A percentile compares a stretch with the other conserved stretches of the same genome.
These are phyloP conservation scores for Taxillus chinensis DNA, from an alignment of 164 flowering plant genomes.

Conservation along the genomic window DNA sequence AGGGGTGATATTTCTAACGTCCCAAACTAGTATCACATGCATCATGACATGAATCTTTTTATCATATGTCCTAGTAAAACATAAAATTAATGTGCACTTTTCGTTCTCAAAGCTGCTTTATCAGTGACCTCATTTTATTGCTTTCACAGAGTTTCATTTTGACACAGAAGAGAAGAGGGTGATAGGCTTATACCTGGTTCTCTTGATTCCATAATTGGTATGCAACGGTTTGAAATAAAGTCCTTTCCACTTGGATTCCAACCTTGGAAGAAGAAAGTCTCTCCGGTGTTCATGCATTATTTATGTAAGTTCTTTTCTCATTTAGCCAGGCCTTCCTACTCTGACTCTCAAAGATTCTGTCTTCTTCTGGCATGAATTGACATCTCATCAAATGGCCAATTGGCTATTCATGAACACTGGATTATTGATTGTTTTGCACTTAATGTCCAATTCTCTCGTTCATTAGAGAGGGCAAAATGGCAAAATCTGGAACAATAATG, in stretches of 20 bases:
- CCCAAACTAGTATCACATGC: too few species aligned
- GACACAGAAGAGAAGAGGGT: slow-evolving; percentile 94
- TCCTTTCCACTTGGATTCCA: slow-evolving; percentile 67
- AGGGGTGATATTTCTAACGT: too few species aligned
- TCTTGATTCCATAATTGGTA: slow-evolving; percentile 66
- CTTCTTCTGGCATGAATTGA: neutral
- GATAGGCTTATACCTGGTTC: slow-evolving; percentile 76
- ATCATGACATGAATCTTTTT: too few species aligned
- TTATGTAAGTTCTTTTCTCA: slow-evolving; percentile 47
- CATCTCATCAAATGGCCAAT: neutral
- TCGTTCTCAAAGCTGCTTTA: too few species aligned
- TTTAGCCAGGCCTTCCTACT: neutral
- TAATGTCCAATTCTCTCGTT: too few species aligned
- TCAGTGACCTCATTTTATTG: too few species aligned
- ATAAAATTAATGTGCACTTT: too few species aligned
- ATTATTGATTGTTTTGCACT: neutral
- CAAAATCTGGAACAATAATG: neutral
- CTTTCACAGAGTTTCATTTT: slow-evolving; percentile 65
- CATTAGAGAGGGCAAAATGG: too few species aligned
- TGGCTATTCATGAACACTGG: neutral
- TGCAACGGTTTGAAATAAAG: slow-evolving; percentile 68
- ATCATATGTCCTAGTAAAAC: too few species aligned
- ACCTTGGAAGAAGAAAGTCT: slow-evolving; percentile 85
- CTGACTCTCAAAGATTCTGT: neutral
- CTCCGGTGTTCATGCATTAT: slow-evolving; percentile 67